These are phyloP conservation scores for Parietaria judaica DNA, from an alignment of 306 rosid species.

Conservation along the genomic window DNA sequence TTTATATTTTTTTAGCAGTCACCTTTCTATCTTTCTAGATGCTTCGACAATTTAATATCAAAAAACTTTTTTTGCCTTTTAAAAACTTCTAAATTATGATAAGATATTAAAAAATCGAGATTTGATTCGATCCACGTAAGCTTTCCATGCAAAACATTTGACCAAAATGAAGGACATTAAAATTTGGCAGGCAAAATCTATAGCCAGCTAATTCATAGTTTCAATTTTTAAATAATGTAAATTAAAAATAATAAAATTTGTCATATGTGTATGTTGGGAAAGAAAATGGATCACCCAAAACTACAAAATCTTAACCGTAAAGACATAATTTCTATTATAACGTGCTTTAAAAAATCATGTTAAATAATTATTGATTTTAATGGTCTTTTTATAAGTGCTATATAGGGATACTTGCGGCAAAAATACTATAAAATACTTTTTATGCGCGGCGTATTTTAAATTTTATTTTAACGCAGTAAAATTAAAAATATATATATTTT, in stretches of 20 bases:
- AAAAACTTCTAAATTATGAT: background rate
- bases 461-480: no score
- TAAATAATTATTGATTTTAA: no score
- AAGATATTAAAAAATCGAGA: background rate
- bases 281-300: background rate
- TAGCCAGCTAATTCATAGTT: background rate
- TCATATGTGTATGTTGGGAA: background rate
- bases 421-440: no score
- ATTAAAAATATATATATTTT: no score
- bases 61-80: background rate
- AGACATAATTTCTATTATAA: background rate
- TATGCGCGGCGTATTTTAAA: no score
- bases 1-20: no score
- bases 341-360: background rate
- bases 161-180: background rate
- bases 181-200: background rate
- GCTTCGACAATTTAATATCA: no score
- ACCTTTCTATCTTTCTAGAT: no score
- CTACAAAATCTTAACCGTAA: background rate
- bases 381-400: no score
- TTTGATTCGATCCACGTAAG: conserved; percentile 10
- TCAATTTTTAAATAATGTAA: background rate
- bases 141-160: conserved; percentile 10
- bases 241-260: background rate
- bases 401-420: no score